Evolutionary conservation across 352 stramenopile species (phyloP).

Genomic region (Pythium insidiosum): DNA sequence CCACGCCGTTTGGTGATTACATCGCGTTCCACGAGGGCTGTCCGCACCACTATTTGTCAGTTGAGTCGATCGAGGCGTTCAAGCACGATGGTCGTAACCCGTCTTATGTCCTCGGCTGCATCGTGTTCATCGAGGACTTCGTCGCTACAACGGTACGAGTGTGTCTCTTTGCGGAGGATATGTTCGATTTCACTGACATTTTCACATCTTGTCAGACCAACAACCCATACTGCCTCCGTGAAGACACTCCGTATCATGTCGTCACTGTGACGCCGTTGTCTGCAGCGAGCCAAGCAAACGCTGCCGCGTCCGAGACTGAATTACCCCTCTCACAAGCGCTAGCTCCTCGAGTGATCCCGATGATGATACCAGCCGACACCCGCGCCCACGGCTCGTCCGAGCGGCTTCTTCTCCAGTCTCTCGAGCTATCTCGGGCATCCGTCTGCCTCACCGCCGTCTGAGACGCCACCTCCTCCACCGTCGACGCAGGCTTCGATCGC

Average conservation of each 20-base stretch:
- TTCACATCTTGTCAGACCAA: too few relatives aligned
- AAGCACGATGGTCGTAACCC: constrained; percentile 67
- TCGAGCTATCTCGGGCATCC: constrained; percentile 13
- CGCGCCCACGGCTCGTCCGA: neutral
- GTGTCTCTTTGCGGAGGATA: too few relatives aligned
- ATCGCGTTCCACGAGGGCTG: constrained; percentile 84
- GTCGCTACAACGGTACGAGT: constrained; percentile 45
- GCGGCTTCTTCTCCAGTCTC: constrained; percentile 17
- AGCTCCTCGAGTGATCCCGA: constrained; percentile 19
- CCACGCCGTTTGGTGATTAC: constrained; percentile 74
- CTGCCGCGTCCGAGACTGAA: too few relatives aligned
- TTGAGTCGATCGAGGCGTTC: constrained; percentile 67
- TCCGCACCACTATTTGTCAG: constrained; percentile 73
- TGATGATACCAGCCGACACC: constrained; percentile 21
- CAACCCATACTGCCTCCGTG: constrained; percentile 64
- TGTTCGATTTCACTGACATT: too few relatives aligned
- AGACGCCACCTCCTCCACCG: constrained; percentile 8
- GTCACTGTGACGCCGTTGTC: constrained; percentile 60
- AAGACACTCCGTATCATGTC: constrained; percentile 67
- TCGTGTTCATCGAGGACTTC: constrained; percentile 79
- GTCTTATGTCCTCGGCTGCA: constrained; percentile 67
- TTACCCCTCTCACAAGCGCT: constrained; percentile 59
- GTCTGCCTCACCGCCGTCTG: neutral
- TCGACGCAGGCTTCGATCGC: too few relatives aligned
- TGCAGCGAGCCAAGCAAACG: too few relatives aligned